Evolutionary conservation across 495 filamentous ascomycete genomes (phyloP).

Genomic region (Penicillium silybi): DNA sequence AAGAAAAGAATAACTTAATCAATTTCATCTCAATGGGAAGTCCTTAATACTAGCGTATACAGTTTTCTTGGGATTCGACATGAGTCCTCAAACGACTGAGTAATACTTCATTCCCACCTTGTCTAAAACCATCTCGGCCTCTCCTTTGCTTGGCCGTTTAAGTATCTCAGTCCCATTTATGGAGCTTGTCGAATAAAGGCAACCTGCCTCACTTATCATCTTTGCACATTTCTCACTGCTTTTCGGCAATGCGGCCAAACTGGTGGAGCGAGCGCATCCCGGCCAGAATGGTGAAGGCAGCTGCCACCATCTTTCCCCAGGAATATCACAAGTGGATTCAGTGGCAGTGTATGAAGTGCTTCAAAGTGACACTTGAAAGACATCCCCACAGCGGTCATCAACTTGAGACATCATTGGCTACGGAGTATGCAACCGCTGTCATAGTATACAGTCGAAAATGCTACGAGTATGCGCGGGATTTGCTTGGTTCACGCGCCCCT

Average conservation of each 20-base stretch:
- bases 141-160: neutral
- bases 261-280: constrained; percentile 6
- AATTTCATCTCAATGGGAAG: too few species aligned
- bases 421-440: neutral
- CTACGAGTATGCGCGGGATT: neutral
- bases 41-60: too few species aligned
- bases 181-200: constrained; percentile 1
- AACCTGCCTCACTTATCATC: constrained; percentile 1
- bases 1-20: too few species aligned
- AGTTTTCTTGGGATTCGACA: too few species aligned
- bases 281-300: neutral
- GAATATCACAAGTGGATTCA: constrained; percentile 1
- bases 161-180: neutral
- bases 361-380: neutral
- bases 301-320: neutral
- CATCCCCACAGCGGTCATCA: neutral
- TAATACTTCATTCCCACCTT: too few species aligned
- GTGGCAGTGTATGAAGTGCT: neutral
- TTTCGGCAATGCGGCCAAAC: constrained; percentile 1
- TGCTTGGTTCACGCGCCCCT: neutral
- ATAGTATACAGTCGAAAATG: neutral
- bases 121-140: constrained; percentile 1
- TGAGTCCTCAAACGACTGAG: too few species aligned
- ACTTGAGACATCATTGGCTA: neutral
- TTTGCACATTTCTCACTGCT: constrained; percentile 1